Percentiles rank a stretch among this genome's conserved stretches.
Evolutionary conservation across 176 grass and related monocot genomes (phyloP).

Genomic region (Ensete ventricosum): DNA sequence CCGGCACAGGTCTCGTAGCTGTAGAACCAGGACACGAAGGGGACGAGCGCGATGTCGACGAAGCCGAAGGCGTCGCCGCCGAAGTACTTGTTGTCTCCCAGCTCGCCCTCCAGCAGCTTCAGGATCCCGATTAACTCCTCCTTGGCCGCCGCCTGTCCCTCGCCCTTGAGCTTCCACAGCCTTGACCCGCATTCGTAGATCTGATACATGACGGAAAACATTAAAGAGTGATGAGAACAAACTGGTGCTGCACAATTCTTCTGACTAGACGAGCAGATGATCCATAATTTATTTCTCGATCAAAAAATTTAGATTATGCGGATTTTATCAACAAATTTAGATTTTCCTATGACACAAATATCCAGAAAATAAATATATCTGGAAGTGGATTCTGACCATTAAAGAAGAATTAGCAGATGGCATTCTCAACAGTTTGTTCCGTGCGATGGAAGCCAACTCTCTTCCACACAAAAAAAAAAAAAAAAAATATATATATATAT

Average conservation of each 20-base stretch:
- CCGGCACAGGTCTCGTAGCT: conserved; percentile 33
- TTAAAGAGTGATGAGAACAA: neutral
- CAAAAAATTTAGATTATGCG: too few species aligned
- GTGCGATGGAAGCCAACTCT: too few species aligned
- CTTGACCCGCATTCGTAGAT: conserved; percentile 6
- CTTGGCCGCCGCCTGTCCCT: conserved; percentile 27
- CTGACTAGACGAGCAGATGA: too few species aligned
- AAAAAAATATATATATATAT: too few species aligned
- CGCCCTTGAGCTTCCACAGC: conserved; percentile 31
- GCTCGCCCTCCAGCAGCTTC: conserved; percentile 40
- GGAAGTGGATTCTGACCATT: too few species aligned
- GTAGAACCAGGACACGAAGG: conserved; percentile 58
- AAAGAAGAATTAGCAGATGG: too few species aligned
- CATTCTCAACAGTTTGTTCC: too few species aligned
- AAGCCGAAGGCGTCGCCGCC: conserved; percentile 41
- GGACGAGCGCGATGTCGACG: conserved; percentile 52
- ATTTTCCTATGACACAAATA: too few species aligned
- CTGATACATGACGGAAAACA: conserved; percentile 2
- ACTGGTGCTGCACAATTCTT: neutral
- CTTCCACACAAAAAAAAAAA: too few species aligned
- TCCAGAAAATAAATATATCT: too few species aligned
- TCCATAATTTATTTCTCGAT: too few species aligned
- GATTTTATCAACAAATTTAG: too few species aligned
- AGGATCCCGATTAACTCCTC: conserved; percentile 37
- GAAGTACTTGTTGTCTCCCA: conserved; percentile 47